Evolutionary conservation across 148 eudicot species (phyloP).

Genomic region (Heliamphora exappendiculata): DNA sequence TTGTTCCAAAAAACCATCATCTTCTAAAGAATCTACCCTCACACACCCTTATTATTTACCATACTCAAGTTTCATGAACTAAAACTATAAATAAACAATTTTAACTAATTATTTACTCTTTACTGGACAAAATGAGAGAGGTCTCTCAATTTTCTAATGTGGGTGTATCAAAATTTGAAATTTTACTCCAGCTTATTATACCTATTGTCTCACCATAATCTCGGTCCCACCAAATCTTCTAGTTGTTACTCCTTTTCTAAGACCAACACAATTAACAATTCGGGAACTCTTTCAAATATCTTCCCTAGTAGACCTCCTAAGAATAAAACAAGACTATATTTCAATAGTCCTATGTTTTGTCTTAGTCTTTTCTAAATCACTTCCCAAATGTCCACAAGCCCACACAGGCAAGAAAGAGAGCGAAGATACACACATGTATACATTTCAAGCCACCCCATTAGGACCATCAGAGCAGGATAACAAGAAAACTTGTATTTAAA

Average conservation of each 20-base stretch:
- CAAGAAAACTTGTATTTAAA: neutral
- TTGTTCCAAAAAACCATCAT: neutral
- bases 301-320: neutral
- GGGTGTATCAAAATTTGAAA: neutral
- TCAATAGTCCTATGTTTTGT: neutral
- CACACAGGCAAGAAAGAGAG: too few relatives aligned
- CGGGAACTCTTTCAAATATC: conserved; percentile 1
- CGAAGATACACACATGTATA: neutral
- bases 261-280: neutral
- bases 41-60: neutral
- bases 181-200: neutral
- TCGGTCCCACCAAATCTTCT: neutral
- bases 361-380: neutral
- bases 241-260: neutral
- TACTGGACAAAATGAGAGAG: neutral
- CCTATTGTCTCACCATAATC: neutral
- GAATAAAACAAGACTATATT: neutral
- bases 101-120: neutral
- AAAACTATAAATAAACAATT: neutral
- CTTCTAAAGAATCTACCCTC: neutral
- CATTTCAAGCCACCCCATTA: neutral
- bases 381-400: too few relatives aligned
- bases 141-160: too few relatives aligned
- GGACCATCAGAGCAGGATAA: neutral
- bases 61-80: neutral